A percentile compares a stretch with the other conserved stretches of the same genome.
These are phyloP conservation scores for Uronychia setigera DNA, from an alignment of 73 alveolate species.

Conservation along the genomic window DNA sequence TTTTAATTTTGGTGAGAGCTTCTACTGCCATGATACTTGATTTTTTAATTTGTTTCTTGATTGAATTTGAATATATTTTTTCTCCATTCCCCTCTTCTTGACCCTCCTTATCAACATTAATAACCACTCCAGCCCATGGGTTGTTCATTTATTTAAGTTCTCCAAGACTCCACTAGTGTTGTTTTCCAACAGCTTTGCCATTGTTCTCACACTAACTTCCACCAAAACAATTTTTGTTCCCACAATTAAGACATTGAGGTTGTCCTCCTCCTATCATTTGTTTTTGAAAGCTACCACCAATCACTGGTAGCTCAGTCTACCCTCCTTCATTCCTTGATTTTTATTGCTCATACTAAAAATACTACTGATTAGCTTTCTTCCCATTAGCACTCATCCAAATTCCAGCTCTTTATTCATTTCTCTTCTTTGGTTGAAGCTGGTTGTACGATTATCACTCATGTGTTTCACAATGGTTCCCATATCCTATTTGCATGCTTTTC, in stretches of 20 bases:
- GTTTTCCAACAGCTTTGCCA: no score
- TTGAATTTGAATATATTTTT: neutral
- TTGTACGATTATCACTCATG: no score
- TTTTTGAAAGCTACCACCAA: neutral
- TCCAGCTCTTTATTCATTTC: no score
- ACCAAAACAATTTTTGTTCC: neutral
- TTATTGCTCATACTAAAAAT: neutral
- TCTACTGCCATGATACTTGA: neutral
- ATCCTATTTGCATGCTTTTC: no score
- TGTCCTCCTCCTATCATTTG: neutral
- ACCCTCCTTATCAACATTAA: neutral
- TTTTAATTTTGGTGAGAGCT: neutral
- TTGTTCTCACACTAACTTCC: no score
- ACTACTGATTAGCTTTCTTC: no score
- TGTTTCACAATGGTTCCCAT: neutral
- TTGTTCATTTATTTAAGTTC: neutral
- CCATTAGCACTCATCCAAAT: no score
- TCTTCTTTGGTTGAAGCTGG: no score
- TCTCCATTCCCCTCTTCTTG: neutral
- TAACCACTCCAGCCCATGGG: neutral
- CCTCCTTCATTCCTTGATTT: neutral
- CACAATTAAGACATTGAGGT: neutral
- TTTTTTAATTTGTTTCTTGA: neutral
- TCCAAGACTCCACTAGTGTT: neutral
- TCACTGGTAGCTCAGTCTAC: neutral